These are phyloP conservation scores for Colletotrichum gloeosporioides DNA, from an alignment of 2,329 filamentous ascomycete genomes.

Conservation along the genomic window DNA sequence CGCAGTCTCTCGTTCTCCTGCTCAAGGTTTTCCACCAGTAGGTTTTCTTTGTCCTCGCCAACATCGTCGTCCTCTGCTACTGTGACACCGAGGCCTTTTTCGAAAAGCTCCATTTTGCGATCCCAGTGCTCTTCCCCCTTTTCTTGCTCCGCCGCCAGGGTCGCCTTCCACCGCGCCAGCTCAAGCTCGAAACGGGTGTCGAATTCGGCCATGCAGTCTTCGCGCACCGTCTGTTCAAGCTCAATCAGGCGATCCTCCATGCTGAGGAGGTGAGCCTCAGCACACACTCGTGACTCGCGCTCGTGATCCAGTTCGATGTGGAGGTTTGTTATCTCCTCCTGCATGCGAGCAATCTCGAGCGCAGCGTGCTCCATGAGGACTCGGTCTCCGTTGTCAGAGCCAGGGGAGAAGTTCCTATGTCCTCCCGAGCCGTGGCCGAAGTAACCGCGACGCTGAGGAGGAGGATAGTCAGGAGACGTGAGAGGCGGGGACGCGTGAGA, in stretches of 20 bases:
- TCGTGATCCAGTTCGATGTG: conserved; percentile 74
- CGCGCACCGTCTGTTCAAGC: conserved; percentile 83
- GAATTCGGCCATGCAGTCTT: conserved; percentile 88
- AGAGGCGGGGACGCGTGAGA: conserved; percentile 27
- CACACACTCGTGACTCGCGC: conserved; percentile 70
- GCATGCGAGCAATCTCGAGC: conserved; percentile 80
- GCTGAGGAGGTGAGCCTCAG: conserved; percentile 75
- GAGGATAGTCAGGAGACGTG: conserved; percentile 3
- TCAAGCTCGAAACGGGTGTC: conserved; percentile 79
- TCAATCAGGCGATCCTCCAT: conserved; percentile 70
- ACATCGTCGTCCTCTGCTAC: conserved; percentile 45
- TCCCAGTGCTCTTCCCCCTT: conserved; percentile 85
- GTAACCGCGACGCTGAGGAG: conserved; percentile 9
- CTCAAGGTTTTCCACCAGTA: conserved; percentile 67
- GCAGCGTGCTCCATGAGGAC: conserved; percentile 84
- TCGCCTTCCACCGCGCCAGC: conserved; percentile 80
- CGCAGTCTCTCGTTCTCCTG: conserved; percentile 74
- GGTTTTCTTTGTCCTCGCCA: conserved; percentile 65
- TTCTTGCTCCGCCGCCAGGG: conserved; percentile 79
- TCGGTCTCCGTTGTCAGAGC: conserved; percentile 53
- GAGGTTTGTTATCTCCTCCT: conserved; percentile 78
- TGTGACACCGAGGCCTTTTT: conserved; percentile 48
- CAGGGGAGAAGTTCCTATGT: conserved; percentile 45
- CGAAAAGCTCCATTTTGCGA: conserved; percentile 76
- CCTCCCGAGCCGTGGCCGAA: conserved; percentile 23